Base-by-base conservation (phyloP, 257 asterid species). In the Solanum gandarillasii region DNA sequence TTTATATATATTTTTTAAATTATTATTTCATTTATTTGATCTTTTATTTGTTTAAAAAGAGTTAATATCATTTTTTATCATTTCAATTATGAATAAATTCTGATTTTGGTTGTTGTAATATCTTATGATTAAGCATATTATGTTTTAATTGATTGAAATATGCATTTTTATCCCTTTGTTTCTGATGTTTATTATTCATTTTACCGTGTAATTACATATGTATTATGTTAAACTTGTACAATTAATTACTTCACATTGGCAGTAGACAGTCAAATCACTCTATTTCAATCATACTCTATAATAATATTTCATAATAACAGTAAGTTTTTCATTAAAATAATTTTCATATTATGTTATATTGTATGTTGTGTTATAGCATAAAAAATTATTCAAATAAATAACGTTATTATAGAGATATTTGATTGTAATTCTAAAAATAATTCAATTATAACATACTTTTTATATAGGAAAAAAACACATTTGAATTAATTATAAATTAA, bases 381-480 rank as follows among this genome's bases (percentile, higher is more conserved):
- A 25, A 12, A 25, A 2, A 2, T 0, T 14, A 68, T 67, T 6
- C 2, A 67, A 0, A 67, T 0, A 27, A 68, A 12, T 0, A 16
- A 68, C 0, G 5, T 0, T 3, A 12, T 3, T 27, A 68, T 12
- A 27, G 1, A 5, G 5, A 68, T 32, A 0, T 12, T 68, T 68
- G 74, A 68, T 2, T 4, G 0, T 18, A 72, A 0, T 72, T 72
- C 1, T 32, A 72, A 16, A 31, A 31, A 31, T 14, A 72, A 72
- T 1, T 12, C 25, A 31, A 71, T 9, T 1, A 71, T 31, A 31
- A 71, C 4, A 8, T 18, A 16, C 41, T 71, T 71, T 4, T 2
- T 67, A 10, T 21, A n/a, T 65, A 18, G 65, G 65, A 55, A 0
- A 2, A 20, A 55, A 18, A 52, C 25, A 70, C 6, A 14, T 7